A percentile compares a stretch with the other conserved stretches of the same genome.
These are phyloP conservation scores for Hericium alpestre DNA, from an alignment of 768 basidiomycete genomes.

Conservation along the genomic window DNA sequence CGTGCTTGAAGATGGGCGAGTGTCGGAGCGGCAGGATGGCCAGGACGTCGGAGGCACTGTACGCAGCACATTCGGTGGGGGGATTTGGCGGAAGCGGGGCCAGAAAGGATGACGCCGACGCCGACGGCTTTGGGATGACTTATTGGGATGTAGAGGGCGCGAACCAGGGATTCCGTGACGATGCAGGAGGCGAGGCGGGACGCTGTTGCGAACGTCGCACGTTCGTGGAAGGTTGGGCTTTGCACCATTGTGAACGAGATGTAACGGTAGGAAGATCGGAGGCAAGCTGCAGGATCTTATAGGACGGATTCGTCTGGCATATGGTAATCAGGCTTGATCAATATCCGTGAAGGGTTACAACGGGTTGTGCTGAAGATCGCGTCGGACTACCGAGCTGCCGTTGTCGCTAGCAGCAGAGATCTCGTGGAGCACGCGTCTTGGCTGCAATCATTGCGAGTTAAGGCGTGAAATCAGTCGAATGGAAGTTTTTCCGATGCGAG, in stretches of 20 bases:
- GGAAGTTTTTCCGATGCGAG: no score
- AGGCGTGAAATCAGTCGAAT: no score
- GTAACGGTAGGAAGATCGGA: no score
- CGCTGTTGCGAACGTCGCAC: conserved; percentile 36
- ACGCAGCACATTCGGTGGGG: conserved; percentile 10
- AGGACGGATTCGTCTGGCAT: no score
- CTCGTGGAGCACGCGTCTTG: not conserved
- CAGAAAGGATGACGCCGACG: conserved; percentile 30
- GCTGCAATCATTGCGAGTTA: no score
- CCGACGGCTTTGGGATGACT: conserved; percentile 26
- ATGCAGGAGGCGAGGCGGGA: conserved; percentile 46
- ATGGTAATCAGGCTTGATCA: no score
- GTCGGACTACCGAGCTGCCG: no score
- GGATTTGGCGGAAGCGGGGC: conserved; percentile 11
- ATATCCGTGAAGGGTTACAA: no score
- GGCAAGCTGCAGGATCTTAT: no score
- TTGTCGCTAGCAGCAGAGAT: not conserved
- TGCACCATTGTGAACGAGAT: no score
- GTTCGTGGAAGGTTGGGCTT: conserved; percentile 2
- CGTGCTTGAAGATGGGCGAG: conserved; percentile 35
- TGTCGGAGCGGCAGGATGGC: conserved; percentile 38
- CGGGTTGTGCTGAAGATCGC: no score
- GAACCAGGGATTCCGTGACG: conserved; percentile 44
- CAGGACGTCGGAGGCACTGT: conserved; percentile 28
- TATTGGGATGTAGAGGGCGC: conserved; percentile 36